Base-by-base conservation (phyloP, 2,329 filamentous ascomycete genomes). In the Colletotrichum theobromicola region DNA sequence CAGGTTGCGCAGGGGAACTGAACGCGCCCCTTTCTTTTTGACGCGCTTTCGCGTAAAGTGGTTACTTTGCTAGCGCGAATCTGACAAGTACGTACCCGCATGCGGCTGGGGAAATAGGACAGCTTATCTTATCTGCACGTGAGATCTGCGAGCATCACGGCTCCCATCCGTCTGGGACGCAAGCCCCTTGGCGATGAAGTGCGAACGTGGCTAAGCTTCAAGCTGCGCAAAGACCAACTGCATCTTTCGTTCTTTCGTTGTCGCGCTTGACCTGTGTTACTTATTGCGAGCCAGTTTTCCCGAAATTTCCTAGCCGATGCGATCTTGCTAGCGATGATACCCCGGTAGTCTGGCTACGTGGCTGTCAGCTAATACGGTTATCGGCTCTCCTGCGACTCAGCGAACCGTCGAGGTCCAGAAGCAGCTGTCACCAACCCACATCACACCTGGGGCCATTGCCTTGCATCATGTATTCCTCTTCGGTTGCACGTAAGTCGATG, bases 401-500 rank as follows among this genome's bases (percentile, higher is more conserved):
- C 68, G 66, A 74, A 65, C 62, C 37, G 70, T 64, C 61, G 71
- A 71, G 30, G 15, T 53, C 53, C 55, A n/a, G 24, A 66, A 68
- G 58, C 55, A 72, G 62, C 72, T 66, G 53, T 53, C 18, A 35
- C 37, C 62, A 55, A 42, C 55, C 57, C 15, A 42, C 58, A 61
- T 32, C 57, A 21, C 57, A 15, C n/a, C 57, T 58, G 13, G 34
- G 61, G 68, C 55, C 72, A 74, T 66, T 74, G 55, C 37, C 69
- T 70, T 76, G 67, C 79, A 87, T 82, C 84, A 94, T 93, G 92
- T 91, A 88, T 81, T 88, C 90, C 77, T 89, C 89, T 77, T 81
- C 86, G 67, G 88, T 85, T 77, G 90, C 90, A 78, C 90, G 91
- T 79, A 92, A 91, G 85, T 93, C 92, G 77, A 88, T 91, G 80